Conservation (phyloP, 1,139 yeast species). For the Yamadazyma diospyri region DNA sequence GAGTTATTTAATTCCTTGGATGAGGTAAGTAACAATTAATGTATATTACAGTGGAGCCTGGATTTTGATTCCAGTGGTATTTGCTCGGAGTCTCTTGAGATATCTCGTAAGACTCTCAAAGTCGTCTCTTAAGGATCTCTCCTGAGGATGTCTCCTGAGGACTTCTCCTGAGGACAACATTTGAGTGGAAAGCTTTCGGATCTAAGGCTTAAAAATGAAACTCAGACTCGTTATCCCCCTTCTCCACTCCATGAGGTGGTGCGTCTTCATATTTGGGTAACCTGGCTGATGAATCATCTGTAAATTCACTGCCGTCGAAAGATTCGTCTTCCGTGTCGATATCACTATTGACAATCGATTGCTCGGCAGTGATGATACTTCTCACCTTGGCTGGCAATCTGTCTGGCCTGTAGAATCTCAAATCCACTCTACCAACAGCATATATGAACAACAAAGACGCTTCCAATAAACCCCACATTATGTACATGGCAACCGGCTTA, state of each 20-base stretch:
- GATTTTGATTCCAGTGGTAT: no score
- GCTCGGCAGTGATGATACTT: constrained; percentile 42
- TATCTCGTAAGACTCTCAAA: no score
- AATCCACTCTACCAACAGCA: constrained; percentile 62
- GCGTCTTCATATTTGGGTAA: constrained; percentile 17
- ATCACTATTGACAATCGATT: constrained; percentile 18
- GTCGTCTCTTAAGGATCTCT: no score
- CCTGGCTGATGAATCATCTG: constrained; percentile 11
- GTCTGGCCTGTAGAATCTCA: constrained; percentile 79
- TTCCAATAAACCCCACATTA: constrained; percentile 63
- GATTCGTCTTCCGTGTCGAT: constrained; percentile 12
- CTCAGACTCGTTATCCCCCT: constrained; percentile 17
- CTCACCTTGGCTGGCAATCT: constrained; percentile 40
- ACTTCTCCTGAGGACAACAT: no score
- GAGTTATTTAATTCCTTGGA: constrained; percentile 30
- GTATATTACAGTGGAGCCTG: constrained; percentile 4
- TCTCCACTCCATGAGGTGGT: constrained; percentile 8
- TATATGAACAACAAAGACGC: constrained; percentile 51
- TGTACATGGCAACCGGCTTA: constrained; percentile 57
- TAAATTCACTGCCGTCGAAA: constrained; percentile 14
- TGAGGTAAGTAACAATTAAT: constrained; percentile 2
- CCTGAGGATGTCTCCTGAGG: no score
- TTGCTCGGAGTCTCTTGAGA: no score
- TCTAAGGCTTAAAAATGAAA: constrained; percentile 17
- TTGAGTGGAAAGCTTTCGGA: no score